Conservation (phyloP, 2,329 filamentous ascomycete genomes). For the Diplodia scrobiculata region DNA sequence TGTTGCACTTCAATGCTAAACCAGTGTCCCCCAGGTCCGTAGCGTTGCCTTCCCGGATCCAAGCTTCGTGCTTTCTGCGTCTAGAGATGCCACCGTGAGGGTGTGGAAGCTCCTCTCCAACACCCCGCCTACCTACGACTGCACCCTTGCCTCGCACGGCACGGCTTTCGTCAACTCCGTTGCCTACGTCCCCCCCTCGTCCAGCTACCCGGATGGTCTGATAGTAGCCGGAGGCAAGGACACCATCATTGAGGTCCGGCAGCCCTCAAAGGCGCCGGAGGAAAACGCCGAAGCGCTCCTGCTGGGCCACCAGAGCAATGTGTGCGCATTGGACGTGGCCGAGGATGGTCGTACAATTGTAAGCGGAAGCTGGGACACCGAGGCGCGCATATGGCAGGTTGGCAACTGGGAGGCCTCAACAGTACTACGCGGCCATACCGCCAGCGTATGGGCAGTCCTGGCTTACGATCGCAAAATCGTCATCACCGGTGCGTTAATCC, state of each 20-base stretch:
- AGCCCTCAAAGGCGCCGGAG: constrained; percentile 65
- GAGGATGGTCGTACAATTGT: constrained; percentile 73
- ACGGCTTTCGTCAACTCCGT: constrained; percentile 86
- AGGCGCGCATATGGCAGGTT: constrained; percentile 84
- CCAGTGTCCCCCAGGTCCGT: constrained; percentile 67
- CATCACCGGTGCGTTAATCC: constrained; percentile 62
- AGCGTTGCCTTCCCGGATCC: constrained; percentile 76
- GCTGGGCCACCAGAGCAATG: constrained; percentile 81
- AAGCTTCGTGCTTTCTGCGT: constrained; percentile 77
- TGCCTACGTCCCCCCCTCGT: constrained; percentile 70
- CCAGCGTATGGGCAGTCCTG: constrained; percentile 87
- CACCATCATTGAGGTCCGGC: constrained; percentile 86
- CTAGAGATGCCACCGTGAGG: constrained; percentile 86
- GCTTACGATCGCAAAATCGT: constrained; percentile 78
- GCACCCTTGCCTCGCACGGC: constrained; percentile 75
- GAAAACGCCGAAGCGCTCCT: constrained; percentile 84
- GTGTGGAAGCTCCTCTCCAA: constrained; percentile 73
- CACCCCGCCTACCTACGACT: constrained; percentile 71
- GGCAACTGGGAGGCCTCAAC: constrained; percentile 78
- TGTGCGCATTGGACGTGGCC: constrained; percentile 81
- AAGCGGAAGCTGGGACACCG: constrained; percentile 91
- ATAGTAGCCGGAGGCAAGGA: constrained; percentile 88
- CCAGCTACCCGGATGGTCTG: constrained; percentile 72
- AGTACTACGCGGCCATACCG: constrained; percentile 73
- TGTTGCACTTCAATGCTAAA: constrained; percentile 5